Evolutionary conservation across 768 basidiomycete genomes (phyloP).

Genomic region (Russula sp.): DNA sequence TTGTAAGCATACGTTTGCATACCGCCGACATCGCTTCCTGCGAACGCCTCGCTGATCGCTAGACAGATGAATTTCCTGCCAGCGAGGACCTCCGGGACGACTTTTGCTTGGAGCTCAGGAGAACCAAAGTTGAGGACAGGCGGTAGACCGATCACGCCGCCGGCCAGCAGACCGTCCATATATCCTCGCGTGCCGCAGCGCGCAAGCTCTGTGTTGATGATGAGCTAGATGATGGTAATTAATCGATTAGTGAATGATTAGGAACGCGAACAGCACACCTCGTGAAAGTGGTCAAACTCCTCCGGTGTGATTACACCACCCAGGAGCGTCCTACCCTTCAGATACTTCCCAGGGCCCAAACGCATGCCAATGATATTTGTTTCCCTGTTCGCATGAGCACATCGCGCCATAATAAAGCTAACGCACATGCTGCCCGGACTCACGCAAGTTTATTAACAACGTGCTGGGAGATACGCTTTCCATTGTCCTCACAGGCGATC

Average conservation of each 20-base stretch:
- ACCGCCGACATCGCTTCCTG: slow-evolving; percentile 82
- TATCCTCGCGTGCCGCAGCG: slow-evolving; percentile 84
- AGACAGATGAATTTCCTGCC: slow-evolving; percentile 86
- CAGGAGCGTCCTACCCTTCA: slow-evolving; percentile 72
- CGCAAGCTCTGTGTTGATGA: slow-evolving; percentile 77
- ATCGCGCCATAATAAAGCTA: neutral
- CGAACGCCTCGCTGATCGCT: slow-evolving; percentile 93
- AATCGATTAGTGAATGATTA: slow-evolving; percentile 1
- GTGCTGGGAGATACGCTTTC: slow-evolving; percentile 79
- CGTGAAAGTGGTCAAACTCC: slow-evolving; percentile 94
- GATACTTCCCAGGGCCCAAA: slow-evolving; percentile 85
- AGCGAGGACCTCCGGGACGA: slow-evolving; percentile 69
- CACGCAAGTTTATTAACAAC: slow-evolving; percentile 84
- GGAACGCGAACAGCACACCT: slow-evolving; percentile 42
- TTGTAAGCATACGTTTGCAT: slow-evolving; percentile 80
- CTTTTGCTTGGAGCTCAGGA: slow-evolving; percentile 62
- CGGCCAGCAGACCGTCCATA: slow-evolving; percentile 80
- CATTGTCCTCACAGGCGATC: slow-evolving; percentile 74
- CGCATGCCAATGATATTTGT: slow-evolving; percentile 84
- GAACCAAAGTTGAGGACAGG: slow-evolving; percentile 87
- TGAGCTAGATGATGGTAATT: slow-evolving; percentile 47
- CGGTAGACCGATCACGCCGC: slow-evolving; percentile 82
- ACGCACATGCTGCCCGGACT: too few species aligned
- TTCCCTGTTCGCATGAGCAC: slow-evolving; percentile 47
- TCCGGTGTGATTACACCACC: slow-evolving; percentile 74